Evolutionary conservation across 495 filamentous ascomycete genomes (phyloP), one percentile per base, ranked within the genome.

Genomic region (Recurvomyces mirabilis): DNA sequence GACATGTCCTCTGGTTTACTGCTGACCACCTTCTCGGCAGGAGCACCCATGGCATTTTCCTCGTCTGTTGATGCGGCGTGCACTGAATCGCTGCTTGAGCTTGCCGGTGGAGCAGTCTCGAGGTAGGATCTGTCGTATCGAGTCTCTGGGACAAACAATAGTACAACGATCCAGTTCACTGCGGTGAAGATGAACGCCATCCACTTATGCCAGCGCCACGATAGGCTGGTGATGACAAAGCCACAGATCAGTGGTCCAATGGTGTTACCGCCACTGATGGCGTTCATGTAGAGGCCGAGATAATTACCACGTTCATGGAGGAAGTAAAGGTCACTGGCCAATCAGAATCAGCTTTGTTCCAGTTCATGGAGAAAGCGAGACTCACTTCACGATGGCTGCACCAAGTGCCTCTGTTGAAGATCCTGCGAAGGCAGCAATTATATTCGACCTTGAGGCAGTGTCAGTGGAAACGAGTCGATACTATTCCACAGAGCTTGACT

Each of bases 201-300:
- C 50, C 60, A 57, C 38, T 60, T 62, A 30, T 62, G 58, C 52
- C 55, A 60, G 0, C 60, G 39, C 60, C 60, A 62, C 14, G 46
- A 48, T 1, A 57, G 41, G 28, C 39, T 33, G 14, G 38, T 35
- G 20, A 47, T 42, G 24, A 62, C 47, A 33, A 60, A 60, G 2
- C 60, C 57, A 26, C 59, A 62, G 18, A 60, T 58, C 21, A 62
- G 37, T 12, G 58, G 58, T 0, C 60, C 60, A 20, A 62, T 32
- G 13, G 57, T 58, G 28, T 62, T 60, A 10, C 60, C 60, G 5
- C 60, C 58, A 18, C 42, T 24, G 19, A 62, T 62, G 14, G 51
- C 36, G 30, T 58, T 60, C 47, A 58, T 60, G 38, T 60, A 62
- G 28, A 60, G 48, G 3, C 56, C 47, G 44, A 63, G 56, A 22